These are phyloP conservation scores for Magnolia changhungtana DNA, from an alignment of 164 flowering plant genomes.

Conservation along the genomic window DNA sequence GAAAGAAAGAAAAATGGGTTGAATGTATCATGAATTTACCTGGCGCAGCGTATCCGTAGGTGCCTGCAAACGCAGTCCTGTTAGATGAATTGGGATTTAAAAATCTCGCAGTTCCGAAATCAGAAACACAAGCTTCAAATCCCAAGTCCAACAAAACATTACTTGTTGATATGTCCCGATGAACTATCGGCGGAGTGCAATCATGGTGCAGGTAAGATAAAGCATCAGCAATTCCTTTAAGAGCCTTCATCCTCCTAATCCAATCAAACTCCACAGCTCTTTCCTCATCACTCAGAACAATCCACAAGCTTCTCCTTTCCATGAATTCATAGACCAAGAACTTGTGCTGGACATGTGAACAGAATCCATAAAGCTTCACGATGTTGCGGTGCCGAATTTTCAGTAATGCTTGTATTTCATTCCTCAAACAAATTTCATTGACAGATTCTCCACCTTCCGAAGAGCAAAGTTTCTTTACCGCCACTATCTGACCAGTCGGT, in stretches of 20 bases:
- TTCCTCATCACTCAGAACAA: not conserved
- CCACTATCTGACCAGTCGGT: conserved; percentile 11
- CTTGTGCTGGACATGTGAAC: not conserved
- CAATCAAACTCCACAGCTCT: conserved; percentile 11
- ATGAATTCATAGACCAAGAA: conserved; percentile 9
- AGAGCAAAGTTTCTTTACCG: conserved; percentile 9
- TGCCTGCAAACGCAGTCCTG: conserved; percentile 10
- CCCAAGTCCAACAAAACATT: conserved; percentile 11
- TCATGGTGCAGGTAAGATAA: conserved; percentile 17
- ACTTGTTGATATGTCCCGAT: conserved; percentile 12
- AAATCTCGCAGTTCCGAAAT: conserved; percentile 15
- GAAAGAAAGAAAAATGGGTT: not conserved
- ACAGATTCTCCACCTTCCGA: not conserved
- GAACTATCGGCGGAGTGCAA: conserved; percentile 8
- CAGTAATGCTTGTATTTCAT: conserved; percentile 5
- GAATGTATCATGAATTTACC: not conserved
- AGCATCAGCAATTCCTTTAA: conserved; percentile 11
- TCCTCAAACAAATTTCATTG: not conserved
- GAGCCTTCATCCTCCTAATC: conserved; percentile 6
- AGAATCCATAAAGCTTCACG: conserved; percentile 12
- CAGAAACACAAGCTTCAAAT: conserved; percentile 13
- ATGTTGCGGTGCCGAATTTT: conserved; percentile 14
- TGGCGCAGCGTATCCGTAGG: conserved; percentile 17
- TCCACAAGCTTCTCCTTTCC: conserved; percentile 11
- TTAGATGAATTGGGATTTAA: not conserved